These are phyloP conservation scores for Penstemon eatonii DNA, from an alignment of 257 asterid genomes.

Conservation along the genomic window DNA sequence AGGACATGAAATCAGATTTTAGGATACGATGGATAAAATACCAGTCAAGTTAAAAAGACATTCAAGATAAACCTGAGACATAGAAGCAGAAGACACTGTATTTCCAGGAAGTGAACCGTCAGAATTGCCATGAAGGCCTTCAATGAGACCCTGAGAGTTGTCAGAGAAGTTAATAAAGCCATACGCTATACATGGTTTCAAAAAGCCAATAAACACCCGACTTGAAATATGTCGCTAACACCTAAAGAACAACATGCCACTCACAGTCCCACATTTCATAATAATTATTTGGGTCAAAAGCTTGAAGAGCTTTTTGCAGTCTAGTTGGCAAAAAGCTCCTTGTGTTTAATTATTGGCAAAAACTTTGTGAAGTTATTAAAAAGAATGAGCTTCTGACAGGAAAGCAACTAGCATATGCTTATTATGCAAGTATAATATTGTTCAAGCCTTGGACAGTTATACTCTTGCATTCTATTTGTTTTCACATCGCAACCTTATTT, in stretches of 20 bases:
- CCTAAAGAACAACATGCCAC: conserved; percentile 4
- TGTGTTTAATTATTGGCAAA: too few relatives aligned
- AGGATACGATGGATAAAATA: background rate
- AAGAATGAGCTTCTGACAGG: too few relatives aligned
- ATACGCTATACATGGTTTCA: background rate
- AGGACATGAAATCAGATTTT: conserved; percentile 13
- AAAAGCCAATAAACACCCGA: background rate
- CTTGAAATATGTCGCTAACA: conserved; percentile 2
- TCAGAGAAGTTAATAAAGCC: conserved; percentile 5
- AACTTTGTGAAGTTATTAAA: too few relatives aligned
- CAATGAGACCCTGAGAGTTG: conserved; percentile 44
- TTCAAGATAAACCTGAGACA: conserved; percentile 42
- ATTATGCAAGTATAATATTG: background rate
- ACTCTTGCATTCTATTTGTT: background rate
- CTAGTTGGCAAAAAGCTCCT: too few relatives aligned
- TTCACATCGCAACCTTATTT: background rate
- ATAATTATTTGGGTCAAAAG: background rate
- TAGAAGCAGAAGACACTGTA: conserved; percentile 47
- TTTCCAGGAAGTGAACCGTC: conserved; percentile 46
- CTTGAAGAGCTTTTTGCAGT: background rate
- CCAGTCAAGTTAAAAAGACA: background rate
- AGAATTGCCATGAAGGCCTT: conserved; percentile 42
- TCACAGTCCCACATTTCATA: background rate
- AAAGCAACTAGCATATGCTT: background rate
- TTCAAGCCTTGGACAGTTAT: background rate